Percentiles rank a stretch among this genome's conserved stretches.
Evolutionary conservation across 2,329 filamentous ascomycete species (phyloP).

Genomic region (Talaromyces amestolkiae): DNA sequence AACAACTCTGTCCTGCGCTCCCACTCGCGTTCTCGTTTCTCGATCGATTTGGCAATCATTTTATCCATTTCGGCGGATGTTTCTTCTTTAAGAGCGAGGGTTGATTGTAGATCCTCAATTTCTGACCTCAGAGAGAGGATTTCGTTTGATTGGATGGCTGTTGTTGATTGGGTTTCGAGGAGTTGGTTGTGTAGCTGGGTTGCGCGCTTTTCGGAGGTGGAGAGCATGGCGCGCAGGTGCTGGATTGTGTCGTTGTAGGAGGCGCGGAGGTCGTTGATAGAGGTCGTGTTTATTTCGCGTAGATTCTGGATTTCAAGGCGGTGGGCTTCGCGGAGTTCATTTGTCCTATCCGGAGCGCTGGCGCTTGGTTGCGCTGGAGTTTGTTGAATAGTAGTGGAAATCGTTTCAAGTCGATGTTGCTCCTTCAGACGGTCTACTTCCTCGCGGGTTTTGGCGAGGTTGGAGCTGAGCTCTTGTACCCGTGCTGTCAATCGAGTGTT

Average conservation of each 20-base stretch:
- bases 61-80: slow-evolving; percentile 39
- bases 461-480: slow-evolving; percentile 35
- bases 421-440: slow-evolving; percentile 32
- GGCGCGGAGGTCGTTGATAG: slow-evolving; percentile 37
- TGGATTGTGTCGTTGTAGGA: slow-evolving; percentile 39
- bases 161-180: slow-evolving; percentile 26
- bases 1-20: slow-evolving; percentile 41
- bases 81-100: slow-evolving; percentile 42
- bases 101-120: slow-evolving; percentile 33
- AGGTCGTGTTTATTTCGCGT: slow-evolving; percentile 36
- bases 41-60: slow-evolving; percentile 40
- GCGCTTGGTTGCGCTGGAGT: background rate
- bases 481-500: slow-evolving; percentile 37
- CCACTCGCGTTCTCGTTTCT: slow-evolving; percentile 46
- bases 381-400: slow-evolving; percentile 23
- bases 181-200: slow-evolving; percentile 34
- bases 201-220: slow-evolving; percentile 37
- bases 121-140: slow-evolving; percentile 33
- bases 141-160: slow-evolving; percentile 26
- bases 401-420: slow-evolving; percentile 25
- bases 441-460: slow-evolving; percentile 32
- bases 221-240: slow-evolving; percentile 36
- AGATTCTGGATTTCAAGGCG: slow-evolving; percentile 37
- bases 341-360: slow-evolving; percentile 13
- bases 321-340: slow-evolving; percentile 33